Conservation (phyloP, 1,139 yeast species). For the Geotrichum phurueaensis region DNA sequence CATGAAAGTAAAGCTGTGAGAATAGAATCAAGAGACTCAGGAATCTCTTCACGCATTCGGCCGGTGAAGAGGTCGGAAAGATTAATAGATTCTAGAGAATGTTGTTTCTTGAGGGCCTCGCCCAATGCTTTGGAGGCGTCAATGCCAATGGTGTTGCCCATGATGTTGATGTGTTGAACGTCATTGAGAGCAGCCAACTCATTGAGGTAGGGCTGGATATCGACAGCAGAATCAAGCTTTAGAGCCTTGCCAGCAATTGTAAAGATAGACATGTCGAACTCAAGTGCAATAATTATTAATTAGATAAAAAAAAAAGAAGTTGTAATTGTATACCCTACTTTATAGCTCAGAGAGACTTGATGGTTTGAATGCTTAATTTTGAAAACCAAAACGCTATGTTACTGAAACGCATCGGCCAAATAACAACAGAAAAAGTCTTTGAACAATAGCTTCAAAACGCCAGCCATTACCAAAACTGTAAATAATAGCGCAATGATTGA, state of each 20-base stretch:
- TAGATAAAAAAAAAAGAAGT: not conserved
- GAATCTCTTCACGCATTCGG: constrained; percentile 89
- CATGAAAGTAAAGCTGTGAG: constrained; percentile 69
- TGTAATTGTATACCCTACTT: not conserved
- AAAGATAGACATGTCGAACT: constrained; percentile 22
- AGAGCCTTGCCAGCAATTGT: constrained; percentile 73
- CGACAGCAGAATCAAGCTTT: constrained; percentile 68
- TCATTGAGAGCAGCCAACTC: constrained; percentile 42
- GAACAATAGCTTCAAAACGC: not conserved
- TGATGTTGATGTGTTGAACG: constrained; percentile 63
- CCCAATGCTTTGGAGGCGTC: constrained; percentile 77
- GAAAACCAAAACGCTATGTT: not conserved
- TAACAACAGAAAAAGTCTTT: not conserved
- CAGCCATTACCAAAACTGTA: not conserved
- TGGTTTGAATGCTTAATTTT: not conserved
- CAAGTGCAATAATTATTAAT: not conserved
- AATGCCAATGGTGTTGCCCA: constrained; percentile 92
- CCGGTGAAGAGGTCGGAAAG: constrained; percentile 94
- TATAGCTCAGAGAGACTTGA: not conserved
- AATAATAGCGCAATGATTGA: not conserved
- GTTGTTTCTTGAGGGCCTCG: constrained; percentile 43
- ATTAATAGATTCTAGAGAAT: constrained; percentile 54
- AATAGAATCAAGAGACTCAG: constrained; percentile 65
- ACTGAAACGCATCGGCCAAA: not conserved
- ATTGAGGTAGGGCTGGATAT: constrained; percentile 58